phyloP scores from a whole-genome alignment of 2,329 filamentous ascomycete genomes.

The Aspergillus tanneri region DNA sequence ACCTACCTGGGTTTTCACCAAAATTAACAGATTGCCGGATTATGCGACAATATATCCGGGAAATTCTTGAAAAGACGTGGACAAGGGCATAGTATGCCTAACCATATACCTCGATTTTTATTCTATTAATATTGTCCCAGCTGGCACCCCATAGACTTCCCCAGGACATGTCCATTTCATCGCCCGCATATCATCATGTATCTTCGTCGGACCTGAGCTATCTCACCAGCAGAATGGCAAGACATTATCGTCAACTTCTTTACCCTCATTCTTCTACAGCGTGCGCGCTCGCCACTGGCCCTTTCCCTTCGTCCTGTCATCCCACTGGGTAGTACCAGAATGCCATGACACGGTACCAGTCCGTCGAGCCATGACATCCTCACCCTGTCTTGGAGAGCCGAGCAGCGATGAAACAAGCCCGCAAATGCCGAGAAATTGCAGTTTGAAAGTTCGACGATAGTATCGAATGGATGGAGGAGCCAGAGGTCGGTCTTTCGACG shows the following conservation, averaged over 20 bases:
- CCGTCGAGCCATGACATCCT: slow-evolving; percentile 37
- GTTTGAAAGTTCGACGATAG: slow-evolving; percentile 11
- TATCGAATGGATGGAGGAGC: slow-evolving; percentile 18
- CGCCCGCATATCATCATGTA: slow-evolving; percentile 11
- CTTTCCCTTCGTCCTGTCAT: slow-evolving; percentile 38
- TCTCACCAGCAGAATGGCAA: slow-evolving; percentile 15
- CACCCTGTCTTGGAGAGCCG: slow-evolving; percentile 14
- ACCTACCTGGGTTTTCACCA: background rate
- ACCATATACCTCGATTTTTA: background rate
- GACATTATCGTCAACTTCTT: slow-evolving; percentile 15
- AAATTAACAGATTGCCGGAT: background rate
- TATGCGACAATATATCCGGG: background rate
- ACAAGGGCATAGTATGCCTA: slow-evolving; percentile 7
- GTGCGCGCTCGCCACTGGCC: slow-evolving; percentile 40
- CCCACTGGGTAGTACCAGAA: slow-evolving; percentile 43
- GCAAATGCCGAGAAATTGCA: background rate
- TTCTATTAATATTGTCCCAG: slow-evolving; percentile 1
- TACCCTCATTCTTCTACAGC: slow-evolving; percentile 10
- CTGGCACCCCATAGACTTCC: slow-evolving; percentile 10
- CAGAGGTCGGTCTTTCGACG: slow-evolving; percentile 14
- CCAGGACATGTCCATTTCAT: slow-evolving; percentile 11
- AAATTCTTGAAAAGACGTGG: slow-evolving; percentile 9
- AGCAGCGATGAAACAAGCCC: background rate
- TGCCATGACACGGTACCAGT: slow-evolving; percentile 35
- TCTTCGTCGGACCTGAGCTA: slow-evolving; percentile 19